Conservation (phyloP, 371 early-diverging fungal genomes). For the Mucor indicus region DNA sequence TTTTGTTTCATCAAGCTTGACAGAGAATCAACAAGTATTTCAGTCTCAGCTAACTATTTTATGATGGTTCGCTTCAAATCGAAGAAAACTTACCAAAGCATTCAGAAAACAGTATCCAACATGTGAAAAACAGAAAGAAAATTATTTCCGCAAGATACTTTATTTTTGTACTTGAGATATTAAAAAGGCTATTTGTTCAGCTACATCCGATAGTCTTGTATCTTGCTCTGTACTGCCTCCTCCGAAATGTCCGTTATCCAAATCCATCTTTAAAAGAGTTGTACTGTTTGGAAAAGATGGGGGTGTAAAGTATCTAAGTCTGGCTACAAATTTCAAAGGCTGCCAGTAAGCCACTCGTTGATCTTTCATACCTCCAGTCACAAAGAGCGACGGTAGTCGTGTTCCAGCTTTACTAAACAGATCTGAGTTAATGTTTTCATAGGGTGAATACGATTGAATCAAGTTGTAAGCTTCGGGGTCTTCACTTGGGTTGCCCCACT, state of each 20-base stretch:
- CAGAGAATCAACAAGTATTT: no score
- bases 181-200: slow-evolving; percentile 52
- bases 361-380: slow-evolving; percentile 77
- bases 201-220: slow-evolving; percentile 39
- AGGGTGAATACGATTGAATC: slow-evolving; percentile 73
- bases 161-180: slow-evolving; percentile 44
- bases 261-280: slow-evolving; percentile 38
- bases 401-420: not conserved
- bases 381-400: slow-evolving; percentile 60
- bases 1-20: no score
- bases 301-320: slow-evolving; percentile 33
- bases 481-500: slow-evolving; percentile 83
- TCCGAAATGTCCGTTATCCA: slow-evolving; percentile 57
- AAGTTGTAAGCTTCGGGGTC: slow-evolving; percentile 51
- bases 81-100: no score
- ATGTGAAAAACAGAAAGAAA: no score
- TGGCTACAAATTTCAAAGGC: slow-evolving; percentile 72
- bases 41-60: no score
- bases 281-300: not conserved
- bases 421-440: slow-evolving; percentile 61
- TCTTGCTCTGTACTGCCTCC: slow-evolving; percentile 47
- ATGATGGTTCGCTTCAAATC: no score
- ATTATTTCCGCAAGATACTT: no score
- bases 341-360: slow-evolving; percentile 79
- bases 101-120: no score